Evolutionary conservation across 805 yeast species (phyloP).

Genomic region (Lachancea dasiensis): DNA sequence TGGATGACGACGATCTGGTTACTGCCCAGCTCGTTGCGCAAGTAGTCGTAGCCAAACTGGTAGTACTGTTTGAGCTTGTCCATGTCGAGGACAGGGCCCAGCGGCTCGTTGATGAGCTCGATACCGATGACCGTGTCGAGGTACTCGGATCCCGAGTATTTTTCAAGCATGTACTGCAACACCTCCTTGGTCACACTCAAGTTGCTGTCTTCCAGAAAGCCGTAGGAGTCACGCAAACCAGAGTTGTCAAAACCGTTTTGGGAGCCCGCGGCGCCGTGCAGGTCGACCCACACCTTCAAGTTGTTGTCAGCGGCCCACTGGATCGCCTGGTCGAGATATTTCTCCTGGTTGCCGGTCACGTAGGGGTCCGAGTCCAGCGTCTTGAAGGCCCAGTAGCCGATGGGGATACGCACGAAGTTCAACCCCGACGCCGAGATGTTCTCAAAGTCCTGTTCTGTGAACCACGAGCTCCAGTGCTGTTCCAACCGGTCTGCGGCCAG

Average conservation of each 20-base stretch:
- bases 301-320: constrained; percentile 61
- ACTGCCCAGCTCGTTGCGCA: constrained; percentile 48
- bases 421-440: constrained; percentile 58
- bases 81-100: constrained; percentile 63
- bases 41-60: constrained; percentile 53
- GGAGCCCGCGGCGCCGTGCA: constrained; percentile 96
- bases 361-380: constrained; percentile 67
- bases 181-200: constrained; percentile 50
- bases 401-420: constrained; percentile 83
- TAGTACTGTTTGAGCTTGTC: constrained; percentile 53
- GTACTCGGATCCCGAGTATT: constrained; percentile 58
- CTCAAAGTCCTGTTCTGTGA: constrained; percentile 64
- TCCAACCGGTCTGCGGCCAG: constrained; percentile 47
- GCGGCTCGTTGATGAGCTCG: constrained; percentile 85
- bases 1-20: constrained; percentile 62
- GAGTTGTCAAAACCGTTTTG: constrained; percentile 96
- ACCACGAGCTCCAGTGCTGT: constrained; percentile 75
- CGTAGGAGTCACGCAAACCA: constrained; percentile 61
- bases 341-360: constrained; percentile 66
- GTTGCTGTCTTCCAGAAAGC: constrained; percentile 49
- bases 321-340: constrained; percentile 69
- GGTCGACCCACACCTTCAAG: constrained; percentile 80
- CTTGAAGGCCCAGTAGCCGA: constrained; percentile 91
- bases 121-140: constrained; percentile 75
- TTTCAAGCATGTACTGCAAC: constrained; percentile 46